A percentile compares a stretch with the other conserved stretches of the same genome.
Evolutionary conservation across 768 basidiomycete species (phyloP).

Genomic region (Lentinula guzmanii): DNA sequence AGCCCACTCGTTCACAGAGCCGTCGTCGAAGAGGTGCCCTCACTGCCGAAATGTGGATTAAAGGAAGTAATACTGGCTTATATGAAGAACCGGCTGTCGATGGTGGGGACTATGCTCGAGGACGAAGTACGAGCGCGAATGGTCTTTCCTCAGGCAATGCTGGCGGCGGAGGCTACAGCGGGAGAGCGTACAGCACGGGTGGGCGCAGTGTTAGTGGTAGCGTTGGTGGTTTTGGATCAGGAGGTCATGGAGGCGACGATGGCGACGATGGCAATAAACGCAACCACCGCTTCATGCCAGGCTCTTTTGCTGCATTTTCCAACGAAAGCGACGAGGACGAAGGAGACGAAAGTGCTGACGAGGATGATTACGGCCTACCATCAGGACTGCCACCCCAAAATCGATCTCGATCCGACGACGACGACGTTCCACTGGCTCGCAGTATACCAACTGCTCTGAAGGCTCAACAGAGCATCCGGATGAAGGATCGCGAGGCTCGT

Average conservation of each 20-base stretch:
- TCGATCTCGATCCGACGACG: slow-evolving; percentile 31
- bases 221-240: slow-evolving; percentile 13
- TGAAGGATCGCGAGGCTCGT: slow-evolving; percentile 63
- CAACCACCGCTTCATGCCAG: background rate
- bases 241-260: slow-evolving; percentile 27
- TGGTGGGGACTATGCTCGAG: slow-evolving; percentile 9
- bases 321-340: slow-evolving; percentile 28
- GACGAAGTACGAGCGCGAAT: slow-evolving; percentile 11
- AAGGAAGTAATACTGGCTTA: background rate
- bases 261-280: slow-evolving; percentile 27
- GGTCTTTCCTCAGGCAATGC: slow-evolving; percentile 8
- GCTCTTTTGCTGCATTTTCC: slow-evolving; percentile 28
- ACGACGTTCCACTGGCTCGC: slow-evolving; percentile 81
- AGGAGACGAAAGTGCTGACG: slow-evolving; percentile 15
- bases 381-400: slow-evolving; percentile 11
- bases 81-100: background rate
- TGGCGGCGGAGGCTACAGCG: slow-evolving; percentile 17
- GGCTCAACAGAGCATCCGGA: slow-evolving; percentile 77
- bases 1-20: background rate
- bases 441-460: slow-evolving; percentile 77
- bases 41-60: slow-evolving; percentile 3
- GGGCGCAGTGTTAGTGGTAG: slow-evolving; percentile 6
- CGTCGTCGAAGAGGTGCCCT: background rate
- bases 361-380: slow-evolving; percentile 27
- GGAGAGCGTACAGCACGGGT: slow-evolving; percentile 3